A percentile compares a stretch with the other conserved stretches of the same genome.
These are phyloP conservation scores for Ogataea neopini DNA, from an alignment of 805 yeast species.

Conservation along the genomic window DNA sequence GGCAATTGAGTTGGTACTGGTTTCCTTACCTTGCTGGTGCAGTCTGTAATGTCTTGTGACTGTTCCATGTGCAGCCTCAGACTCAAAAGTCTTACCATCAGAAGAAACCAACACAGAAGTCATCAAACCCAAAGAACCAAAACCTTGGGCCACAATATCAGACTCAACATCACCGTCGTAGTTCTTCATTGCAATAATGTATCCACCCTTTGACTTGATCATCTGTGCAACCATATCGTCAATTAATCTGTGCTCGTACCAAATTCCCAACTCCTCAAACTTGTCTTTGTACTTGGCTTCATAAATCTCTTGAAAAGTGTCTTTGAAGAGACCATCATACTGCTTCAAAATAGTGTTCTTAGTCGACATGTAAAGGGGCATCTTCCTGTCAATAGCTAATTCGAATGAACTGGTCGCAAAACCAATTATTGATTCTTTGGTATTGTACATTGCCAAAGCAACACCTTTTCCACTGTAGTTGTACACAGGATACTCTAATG, in stretches of 20 bases:
- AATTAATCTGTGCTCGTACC: constrained; percentile 95
- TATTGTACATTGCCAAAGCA: constrained; percentile 92
- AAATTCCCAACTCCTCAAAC: constrained; percentile 80
- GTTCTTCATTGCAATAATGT: constrained; percentile 93
- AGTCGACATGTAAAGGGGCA: constrained; percentile 85
- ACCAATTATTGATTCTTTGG: constrained; percentile 84
- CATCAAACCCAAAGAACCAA: constrained; percentile 96
- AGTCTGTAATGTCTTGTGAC: constrained; percentile 97
- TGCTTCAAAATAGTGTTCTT: constrained; percentile 92
- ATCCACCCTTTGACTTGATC: constrained; percentile 95
- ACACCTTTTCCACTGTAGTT: constrained; percentile 75
- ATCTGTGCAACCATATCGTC: constrained; percentile 99
- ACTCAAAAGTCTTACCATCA: constrained; percentile 92
- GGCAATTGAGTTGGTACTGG: constrained; percentile 96
- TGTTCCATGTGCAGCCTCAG: constrained; percentile 99
- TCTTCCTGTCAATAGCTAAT: constrained; percentile 73
- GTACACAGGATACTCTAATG: constrained; percentile 59
- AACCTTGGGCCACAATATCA: constrained; percentile 97
- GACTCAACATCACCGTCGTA: constrained; percentile 98
- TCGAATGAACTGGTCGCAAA: constrained; percentile 94
- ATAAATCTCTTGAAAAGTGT: constrained; percentile 81
- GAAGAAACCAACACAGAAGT: constrained; percentile 97
- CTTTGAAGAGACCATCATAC: constrained; percentile 95
- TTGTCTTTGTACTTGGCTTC: constrained; percentile 63
- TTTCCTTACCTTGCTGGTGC: constrained; percentile 95